Evolutionary conservation across 73 alveolate genomes (phyloP).

Genomic region (Loxodes magnus): DNA sequence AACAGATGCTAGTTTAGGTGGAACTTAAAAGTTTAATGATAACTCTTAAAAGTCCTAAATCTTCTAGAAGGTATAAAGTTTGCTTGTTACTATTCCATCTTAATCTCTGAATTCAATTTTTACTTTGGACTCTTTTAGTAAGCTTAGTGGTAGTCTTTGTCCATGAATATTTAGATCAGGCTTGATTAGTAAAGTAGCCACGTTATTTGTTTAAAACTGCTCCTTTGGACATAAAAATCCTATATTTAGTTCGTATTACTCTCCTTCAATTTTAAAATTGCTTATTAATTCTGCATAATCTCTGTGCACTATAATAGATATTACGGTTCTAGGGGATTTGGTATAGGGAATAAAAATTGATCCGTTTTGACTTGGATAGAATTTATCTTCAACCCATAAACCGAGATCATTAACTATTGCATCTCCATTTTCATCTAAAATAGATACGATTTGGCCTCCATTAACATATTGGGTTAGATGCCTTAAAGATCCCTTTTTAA

Average conservation of each 20-base stretch:
- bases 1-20: too few relatives aligned
- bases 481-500: conserved; percentile 73
- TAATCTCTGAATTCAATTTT: conserved; percentile 16
- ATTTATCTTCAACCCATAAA: conserved; percentile 19
- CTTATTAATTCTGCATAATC: neutral
- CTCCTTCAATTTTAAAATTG: too few relatives aligned
- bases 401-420: conserved; percentile 29
- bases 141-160: conserved; percentile 5
- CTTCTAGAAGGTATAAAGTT: conserved; percentile 16
- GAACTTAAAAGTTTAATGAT: too few relatives aligned
- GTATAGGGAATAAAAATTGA: conserved; percentile 22
- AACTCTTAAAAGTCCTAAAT: too few relatives aligned
- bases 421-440: conserved; percentile 42
- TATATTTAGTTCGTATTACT: neutral
- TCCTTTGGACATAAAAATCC: neutral
- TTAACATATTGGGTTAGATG: conserved; percentile 25
- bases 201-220: conserved; percentile 29
- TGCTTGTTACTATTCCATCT: conserved; percentile 24
- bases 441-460: conserved; percentile 37
- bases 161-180: conserved; percentile 25
- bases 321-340: neutral
- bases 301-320: conserved; percentile 4
- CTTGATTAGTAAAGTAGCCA: conserved; percentile 21
- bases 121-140: conserved; percentile 24
- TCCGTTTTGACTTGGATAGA: conserved; percentile 20